Evolutionary conservation across 495 filamentous ascomycete genomes (phyloP).

Genomic region (Trichoderma erinaceum): DNA sequence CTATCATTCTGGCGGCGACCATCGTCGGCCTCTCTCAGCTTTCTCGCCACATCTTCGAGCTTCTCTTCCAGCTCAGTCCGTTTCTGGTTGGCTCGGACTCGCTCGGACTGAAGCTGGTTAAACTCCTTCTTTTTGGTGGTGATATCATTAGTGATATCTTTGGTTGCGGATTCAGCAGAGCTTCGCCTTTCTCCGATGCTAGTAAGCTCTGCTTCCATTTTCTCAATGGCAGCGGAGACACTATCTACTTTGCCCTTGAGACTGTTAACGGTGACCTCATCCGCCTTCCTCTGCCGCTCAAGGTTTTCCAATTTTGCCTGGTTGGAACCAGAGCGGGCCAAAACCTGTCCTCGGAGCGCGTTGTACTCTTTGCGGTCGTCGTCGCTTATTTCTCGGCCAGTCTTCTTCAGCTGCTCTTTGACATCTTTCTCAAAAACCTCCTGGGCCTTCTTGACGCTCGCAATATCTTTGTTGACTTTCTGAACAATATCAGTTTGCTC

Average conservation of each 20-base stretch:
- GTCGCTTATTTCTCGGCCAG: constrained; percentile 79
- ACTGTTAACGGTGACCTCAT: constrained; percentile 80
- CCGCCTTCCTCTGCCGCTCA: constrained; percentile 76
- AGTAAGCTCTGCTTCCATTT: constrained; percentile 64
- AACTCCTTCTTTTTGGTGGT: constrained; percentile 85
- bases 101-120: constrained; percentile 78
- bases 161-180: constrained; percentile 51
- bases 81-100: constrained; percentile 68
- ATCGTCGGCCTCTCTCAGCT: constrained; percentile 75
- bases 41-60: constrained; percentile 68
- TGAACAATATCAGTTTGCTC: constrained; percentile 57
- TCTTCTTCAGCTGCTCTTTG: constrained; percentile 71
- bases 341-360: constrained; percentile 76
- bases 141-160: constrained; percentile 67
- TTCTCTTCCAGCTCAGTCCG: constrained; percentile 88
- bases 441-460: constrained; percentile 82
- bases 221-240: constrained; percentile 64
- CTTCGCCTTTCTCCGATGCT: constrained; percentile 62
- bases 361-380: constrained; percentile 87
- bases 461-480: constrained; percentile 71
- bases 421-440: constrained; percentile 84
- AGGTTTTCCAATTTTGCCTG: constrained; percentile 80
- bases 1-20: constrained; percentile 76
- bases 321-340: constrained; percentile 72
- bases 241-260: constrained; percentile 79